phyloP scores from a whole-genome alignment of 208 protist species.

The Trypanosoma cruzi region DNA sequence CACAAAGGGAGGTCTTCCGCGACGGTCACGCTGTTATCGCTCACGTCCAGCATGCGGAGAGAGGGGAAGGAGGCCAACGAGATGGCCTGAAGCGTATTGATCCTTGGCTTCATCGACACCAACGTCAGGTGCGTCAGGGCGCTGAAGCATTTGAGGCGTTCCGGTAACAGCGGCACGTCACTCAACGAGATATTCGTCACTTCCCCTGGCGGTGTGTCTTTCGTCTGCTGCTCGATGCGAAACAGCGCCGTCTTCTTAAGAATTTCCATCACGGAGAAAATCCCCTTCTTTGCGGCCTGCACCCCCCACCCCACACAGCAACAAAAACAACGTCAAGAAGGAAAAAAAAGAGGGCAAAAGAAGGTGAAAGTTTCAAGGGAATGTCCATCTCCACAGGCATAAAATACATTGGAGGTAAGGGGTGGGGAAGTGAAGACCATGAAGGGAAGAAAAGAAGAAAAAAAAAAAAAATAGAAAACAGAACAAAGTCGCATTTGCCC shows the following conservation, averaged over 20 bases:
- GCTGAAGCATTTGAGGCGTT: conserved; percentile 50
- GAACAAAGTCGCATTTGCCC: background rate
- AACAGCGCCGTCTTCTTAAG: conserved; percentile 66
- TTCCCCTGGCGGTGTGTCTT: conserved; percentile 41
- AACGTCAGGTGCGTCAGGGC: conserved; percentile 63
- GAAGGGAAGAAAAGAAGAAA: conserved; percentile 13
- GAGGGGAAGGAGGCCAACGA: conserved; percentile 31
- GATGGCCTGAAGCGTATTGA: conserved; percentile 38
- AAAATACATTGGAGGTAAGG: too few species aligned
- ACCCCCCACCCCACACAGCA: background rate
- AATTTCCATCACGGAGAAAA: conserved; percentile 54
- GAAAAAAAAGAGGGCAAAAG: background rate
- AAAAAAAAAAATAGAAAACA: conserved; percentile 12
- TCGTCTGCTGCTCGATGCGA: conserved; percentile 73
- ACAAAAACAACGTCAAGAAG: background rate
- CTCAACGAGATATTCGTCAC: conserved; percentile 67
- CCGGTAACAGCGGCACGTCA: conserved; percentile 50
- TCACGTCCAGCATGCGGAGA: conserved; percentile 78
- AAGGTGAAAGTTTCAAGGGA: background rate
- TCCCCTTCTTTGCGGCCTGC: background rate
- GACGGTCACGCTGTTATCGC: conserved; percentile 77
- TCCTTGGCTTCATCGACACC: conserved; percentile 62
- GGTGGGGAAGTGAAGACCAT: too few species aligned
- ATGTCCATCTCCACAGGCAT: too few species aligned
- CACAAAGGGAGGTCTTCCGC: conserved; percentile 25